These are phyloP conservation scores for Mycena citricolor DNA, from an alignment of 1,284 basidiomycete genomes.

Conservation along the genomic window DNA sequence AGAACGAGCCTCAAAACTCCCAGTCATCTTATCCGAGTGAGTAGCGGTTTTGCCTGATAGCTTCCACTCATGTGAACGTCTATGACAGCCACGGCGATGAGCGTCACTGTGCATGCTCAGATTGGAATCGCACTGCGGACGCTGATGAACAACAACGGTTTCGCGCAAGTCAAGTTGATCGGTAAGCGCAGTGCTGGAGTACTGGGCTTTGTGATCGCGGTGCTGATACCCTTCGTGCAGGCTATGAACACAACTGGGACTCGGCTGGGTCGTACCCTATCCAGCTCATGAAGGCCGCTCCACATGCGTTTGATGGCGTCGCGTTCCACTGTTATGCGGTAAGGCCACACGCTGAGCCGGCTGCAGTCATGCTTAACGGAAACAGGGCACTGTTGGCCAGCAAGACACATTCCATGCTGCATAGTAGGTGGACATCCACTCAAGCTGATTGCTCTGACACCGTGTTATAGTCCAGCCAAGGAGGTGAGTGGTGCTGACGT, in stretches of 20 bases:
- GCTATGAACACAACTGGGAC: constrained; percentile 52
- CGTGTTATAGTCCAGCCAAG: constrained; percentile 42
- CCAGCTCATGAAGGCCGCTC: constrained; percentile 44
- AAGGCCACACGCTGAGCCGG: not conserved
- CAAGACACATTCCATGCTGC: constrained; percentile 45
- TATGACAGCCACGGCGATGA: constrained; percentile 33
- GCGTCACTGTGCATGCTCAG: constrained; percentile 42
- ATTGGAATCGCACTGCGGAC: constrained; percentile 45
- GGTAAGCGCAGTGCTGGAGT: constrained; percentile 37
- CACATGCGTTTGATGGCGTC: constrained; percentile 46
- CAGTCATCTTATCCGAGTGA: constrained; percentile 50
- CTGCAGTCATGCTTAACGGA: not conserved
- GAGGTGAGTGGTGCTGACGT: too few species aligned
- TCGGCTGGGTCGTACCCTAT: constrained; percentile 47
- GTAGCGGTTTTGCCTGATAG: not conserved
- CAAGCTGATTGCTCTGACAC: too few species aligned
- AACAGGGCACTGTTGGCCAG: constrained; percentile 38
- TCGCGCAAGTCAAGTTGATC: constrained; percentile 46
- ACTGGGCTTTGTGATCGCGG: not conserved
- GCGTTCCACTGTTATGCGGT: constrained; percentile 55
- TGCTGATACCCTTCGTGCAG: constrained; percentile 23
- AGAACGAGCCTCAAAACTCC: constrained; percentile 55
- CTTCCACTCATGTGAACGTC: not conserved
- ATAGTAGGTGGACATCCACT: too few species aligned
- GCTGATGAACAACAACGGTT: constrained; percentile 49